Percentiles rank a stretch among this genome's conserved stretches.
Evolutionary conservation across 768 basidiomycete species (phyloP).

Genomic region (Boletus pseudopeckii): DNA sequence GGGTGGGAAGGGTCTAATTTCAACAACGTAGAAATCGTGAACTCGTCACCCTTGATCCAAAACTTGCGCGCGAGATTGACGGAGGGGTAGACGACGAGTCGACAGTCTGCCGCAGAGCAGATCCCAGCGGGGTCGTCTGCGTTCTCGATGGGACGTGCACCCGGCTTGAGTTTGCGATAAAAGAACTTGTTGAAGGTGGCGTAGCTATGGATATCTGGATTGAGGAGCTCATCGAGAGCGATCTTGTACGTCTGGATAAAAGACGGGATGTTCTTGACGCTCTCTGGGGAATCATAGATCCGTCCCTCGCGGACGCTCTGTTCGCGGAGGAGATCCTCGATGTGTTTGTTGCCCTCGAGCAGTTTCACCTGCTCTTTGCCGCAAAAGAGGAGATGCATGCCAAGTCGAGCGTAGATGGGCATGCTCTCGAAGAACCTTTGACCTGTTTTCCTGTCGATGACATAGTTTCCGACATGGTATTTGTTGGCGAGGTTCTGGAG

Average conservation of each 20-base stretch:
- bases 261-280: constrained; percentile 48
- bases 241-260: constrained; percentile 58
- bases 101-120: constrained; percentile 68
- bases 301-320: constrained; percentile 56
- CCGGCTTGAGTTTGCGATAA: constrained; percentile 52
- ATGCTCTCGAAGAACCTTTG: constrained; percentile 68
- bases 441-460: constrained; percentile 43
- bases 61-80: constrained; percentile 59
- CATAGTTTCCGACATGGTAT: constrained; percentile 60
- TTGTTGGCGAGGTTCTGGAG: constrained; percentile 49
- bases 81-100: constrained; percentile 65
- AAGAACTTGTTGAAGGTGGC: constrained; percentile 80
- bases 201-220: constrained; percentile 61
- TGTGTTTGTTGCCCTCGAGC: constrained; percentile 41
- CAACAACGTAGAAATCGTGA: constrained; percentile 62
- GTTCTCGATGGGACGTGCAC: constrained; percentile 58
- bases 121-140: constrained; percentile 49
- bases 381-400: constrained; percentile 76
- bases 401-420: constrained; percentile 68
- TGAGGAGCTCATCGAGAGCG: constrained; percentile 53
- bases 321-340: constrained; percentile 51
- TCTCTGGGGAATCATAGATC: constrained; percentile 52
- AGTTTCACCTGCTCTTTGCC: constrained; percentile 49
- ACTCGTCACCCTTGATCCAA: constrained; percentile 76
- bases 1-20: constrained; percentile 42